A percentile compares a stretch with the other conserved stretches of the same genome.
Conservation (phyloP, 495 filamentous ascomycete genomes). For the Diplogelasinospora grovesii region DNA sequence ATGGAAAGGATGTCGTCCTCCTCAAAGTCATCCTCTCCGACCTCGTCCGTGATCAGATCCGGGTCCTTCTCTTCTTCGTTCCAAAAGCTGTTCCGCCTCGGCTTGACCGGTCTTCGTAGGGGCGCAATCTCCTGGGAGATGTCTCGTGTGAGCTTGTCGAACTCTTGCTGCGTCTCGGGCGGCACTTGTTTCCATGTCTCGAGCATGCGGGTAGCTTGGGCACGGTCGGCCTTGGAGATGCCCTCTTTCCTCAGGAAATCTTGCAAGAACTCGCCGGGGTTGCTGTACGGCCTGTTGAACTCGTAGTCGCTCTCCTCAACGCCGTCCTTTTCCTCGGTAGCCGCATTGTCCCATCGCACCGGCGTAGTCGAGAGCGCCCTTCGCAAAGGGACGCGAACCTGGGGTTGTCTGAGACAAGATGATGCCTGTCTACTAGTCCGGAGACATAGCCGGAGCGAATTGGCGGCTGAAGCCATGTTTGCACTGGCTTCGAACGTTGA, state of each 20-base stretch:
- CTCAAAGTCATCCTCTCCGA: constrained; percentile 36
- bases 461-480: constrained; percentile 45
- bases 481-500: constrained; percentile 9
- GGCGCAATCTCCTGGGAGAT: constrained; percentile 1
- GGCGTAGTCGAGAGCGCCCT: constrained; percentile 36
- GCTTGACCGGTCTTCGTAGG: constrained; percentile 4
- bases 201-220: constrained; percentile 5
- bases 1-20: constrained; percentile 77
- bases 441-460: constrained; percentile 40
- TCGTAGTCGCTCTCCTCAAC: background rate
- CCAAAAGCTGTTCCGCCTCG: constrained; percentile 29
- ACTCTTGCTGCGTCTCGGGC: constrained; percentile 1
- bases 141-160: constrained; percentile 9
- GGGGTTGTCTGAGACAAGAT: constrained; percentile 9
- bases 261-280: constrained; percentile 14
- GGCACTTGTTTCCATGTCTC: constrained; percentile 13
- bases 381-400: constrained; percentile 22
- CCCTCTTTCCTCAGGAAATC: constrained; percentile 5
- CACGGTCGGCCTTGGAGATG: constrained; percentile 4
- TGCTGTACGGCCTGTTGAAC: constrained; percentile 4
- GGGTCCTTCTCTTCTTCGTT: constrained; percentile 34
- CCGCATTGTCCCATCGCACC: constrained; percentile 17
- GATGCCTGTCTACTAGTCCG: constrained; percentile 31
- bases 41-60: constrained; percentile 34
- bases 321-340: constrained; percentile 10